Evolutionary conservation across 805 yeast species (phyloP), one percentile per base, ranked within the genome.

Genomic region (Teunomyces barrocoloradensis): DNA sequence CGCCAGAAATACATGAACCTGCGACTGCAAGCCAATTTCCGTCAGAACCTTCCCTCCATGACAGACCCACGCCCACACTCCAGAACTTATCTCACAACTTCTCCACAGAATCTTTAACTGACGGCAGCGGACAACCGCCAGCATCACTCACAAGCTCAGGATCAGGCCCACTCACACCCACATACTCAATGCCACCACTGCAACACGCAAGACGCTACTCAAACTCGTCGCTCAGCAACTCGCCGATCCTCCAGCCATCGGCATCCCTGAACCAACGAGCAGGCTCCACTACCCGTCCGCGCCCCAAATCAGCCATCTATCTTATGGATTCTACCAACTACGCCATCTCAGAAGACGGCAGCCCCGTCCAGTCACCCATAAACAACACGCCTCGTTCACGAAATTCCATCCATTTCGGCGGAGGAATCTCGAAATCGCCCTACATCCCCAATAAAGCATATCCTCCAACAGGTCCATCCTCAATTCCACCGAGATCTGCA

Each of bases 291-390:
- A 25, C 39, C 15, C 37, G 66, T 18, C 53, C 66, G 4, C 53
- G 76, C 27, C 77, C 77, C 3, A 58, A 61, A 35, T 69, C 75
- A 6, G 72, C 69, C 2, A 56, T 64, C 12, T 66, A 66, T 50
- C 54, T 64, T 32, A 58, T 57, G 48, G 74, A 69, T 41, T 40
- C 61, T 10, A 51, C 52, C 21, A 57, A 55, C 45, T 54, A 53
- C 23, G 56, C 69, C 20, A 65, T 66, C 10, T 53, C 60, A 44
- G 74, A 69, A 48, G 61, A 63, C 41, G 64, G 54, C 9, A 47
- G 53, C 20, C 59, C 60, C 4, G 36, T 52, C 4, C 59, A 50
- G 17, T 37, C 50, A 3, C 47, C 56, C 7, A 45, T 48, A 27
- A 52, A 17, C 32, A 59, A 58, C 30, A 54, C 60, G 11, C 56